Conservation (phyloP, 1,284 basidiomycete genomes). For the Bothia castanella region DNA sequence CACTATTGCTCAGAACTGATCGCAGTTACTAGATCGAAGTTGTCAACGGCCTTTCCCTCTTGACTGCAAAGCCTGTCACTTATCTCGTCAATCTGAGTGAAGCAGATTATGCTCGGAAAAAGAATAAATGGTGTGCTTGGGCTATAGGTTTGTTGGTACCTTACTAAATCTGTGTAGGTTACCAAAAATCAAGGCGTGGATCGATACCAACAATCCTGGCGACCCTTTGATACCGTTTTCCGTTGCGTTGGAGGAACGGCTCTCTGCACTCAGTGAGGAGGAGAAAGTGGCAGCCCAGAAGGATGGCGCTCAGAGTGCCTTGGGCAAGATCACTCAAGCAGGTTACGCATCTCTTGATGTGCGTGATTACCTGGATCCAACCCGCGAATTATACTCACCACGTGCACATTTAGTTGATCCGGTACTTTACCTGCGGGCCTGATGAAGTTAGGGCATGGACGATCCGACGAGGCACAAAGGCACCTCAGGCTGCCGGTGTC, state of each 20-base stretch:
- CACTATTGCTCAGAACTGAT: slow-evolving; percentile 18
- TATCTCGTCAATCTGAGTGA: slow-evolving; percentile 99
- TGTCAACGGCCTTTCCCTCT: slow-evolving; percentile 87
- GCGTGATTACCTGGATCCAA: slow-evolving; percentile 21
- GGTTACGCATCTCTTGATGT: slow-evolving; percentile 86
- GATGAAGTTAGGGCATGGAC: slow-evolving; percentile 99
- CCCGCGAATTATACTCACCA: slow-evolving; percentile 4
- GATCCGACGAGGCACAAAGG: slow-evolving; percentile 89
- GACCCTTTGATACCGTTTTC: slow-evolving; percentile 97
- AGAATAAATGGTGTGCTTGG: slow-evolving; percentile 90
- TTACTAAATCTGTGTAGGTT: slow-evolving; percentile 50
- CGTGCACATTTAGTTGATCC: slow-evolving; percentile 64
- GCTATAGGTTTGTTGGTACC: neutral
- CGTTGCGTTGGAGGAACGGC: slow-evolving; percentile 91
- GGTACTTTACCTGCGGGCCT: slow-evolving; percentile 96
- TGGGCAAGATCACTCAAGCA: slow-evolving; percentile 90
- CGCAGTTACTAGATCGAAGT: slow-evolving; percentile 75
- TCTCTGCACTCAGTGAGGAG: slow-evolving; percentile 64
- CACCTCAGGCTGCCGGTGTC: slow-evolving; percentile 96
- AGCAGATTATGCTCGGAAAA: slow-evolving; percentile 93
- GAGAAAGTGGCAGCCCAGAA: slow-evolving; percentile 78
- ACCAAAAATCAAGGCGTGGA: slow-evolving; percentile 98
- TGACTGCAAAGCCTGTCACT: slow-evolving; percentile 97
- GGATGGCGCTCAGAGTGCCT: slow-evolving; percentile 65
- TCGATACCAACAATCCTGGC: slow-evolving; percentile 95